Percentiles rank a stretch among this genome's conserved stretches.
Evolutionary conservation across 1,284 basidiomycete genomes (phyloP).

Genomic region (Cryptococcus sp.): DNA sequence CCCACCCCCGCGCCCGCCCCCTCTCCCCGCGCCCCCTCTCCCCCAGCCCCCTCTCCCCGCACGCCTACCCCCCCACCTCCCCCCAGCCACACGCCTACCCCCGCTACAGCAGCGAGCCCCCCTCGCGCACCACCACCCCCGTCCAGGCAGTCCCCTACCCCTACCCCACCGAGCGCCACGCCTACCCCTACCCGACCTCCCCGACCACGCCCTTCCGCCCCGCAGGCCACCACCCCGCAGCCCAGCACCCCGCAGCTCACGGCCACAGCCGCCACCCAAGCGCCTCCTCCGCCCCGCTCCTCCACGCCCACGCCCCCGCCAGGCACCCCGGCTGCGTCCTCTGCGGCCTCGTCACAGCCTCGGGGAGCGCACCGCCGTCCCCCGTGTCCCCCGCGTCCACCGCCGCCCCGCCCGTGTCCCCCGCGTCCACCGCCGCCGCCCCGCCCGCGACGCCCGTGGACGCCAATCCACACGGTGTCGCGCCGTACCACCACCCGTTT

Average conservation of each 20-base stretch:
- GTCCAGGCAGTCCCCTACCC: neutral
- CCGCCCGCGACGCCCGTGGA: conserved; percentile 4
- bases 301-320: neutral
- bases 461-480: neutral
- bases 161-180: neutral
- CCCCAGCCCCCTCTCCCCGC: no score
- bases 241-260: neutral
- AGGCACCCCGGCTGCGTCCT: conserved; percentile 34
- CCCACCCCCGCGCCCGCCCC: neutral
- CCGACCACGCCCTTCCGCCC: neutral
- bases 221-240: neutral
- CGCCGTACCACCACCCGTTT: conserved; percentile 8
- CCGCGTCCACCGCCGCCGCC: no score
- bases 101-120: neutral
- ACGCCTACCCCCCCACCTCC: no score
- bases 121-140: neutral
- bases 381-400: conserved; percentile 1
- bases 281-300: neutral
- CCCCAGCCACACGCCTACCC: neutral
- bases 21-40: no score
- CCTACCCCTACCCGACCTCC: neutral
- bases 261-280: neutral
- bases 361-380: neutral
- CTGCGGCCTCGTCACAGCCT: conserved; percentile 28
- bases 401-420: no score